Conservation (phyloP, 2,329 filamentous ascomycete genomes). For the Aspergillus brasiliensis region DNA sequence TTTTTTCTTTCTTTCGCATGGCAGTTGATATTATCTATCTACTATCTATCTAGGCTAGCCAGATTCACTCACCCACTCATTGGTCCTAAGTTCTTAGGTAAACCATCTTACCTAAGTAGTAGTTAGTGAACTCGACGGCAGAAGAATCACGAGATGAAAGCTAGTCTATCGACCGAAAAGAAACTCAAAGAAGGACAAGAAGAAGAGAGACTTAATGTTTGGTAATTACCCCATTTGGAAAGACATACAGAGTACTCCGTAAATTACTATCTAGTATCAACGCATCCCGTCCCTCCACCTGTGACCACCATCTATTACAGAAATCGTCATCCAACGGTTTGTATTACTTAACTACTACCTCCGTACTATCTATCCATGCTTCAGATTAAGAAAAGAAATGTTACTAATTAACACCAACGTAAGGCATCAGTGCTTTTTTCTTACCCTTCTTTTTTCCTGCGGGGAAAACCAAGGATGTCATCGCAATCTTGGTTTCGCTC, state of each 20-base stretch:
- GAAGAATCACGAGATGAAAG: too few species aligned
- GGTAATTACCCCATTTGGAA: background rate
- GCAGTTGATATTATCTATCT: background rate
- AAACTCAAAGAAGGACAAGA: too few species aligned
- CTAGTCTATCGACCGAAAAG: too few species aligned
- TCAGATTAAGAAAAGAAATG: background rate
- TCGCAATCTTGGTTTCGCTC: too few species aligned
- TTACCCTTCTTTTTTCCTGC: background rate
- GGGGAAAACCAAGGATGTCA: conserved; percentile 2
- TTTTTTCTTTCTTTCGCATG: background rate
- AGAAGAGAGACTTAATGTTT: background rate
- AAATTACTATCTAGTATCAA: too few species aligned
- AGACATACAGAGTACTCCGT: background rate
- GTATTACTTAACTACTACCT: background rate
- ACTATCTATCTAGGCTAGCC: background rate
- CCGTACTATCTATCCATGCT: background rate
- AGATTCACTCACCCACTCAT: too few species aligned
- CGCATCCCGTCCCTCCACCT: background rate
- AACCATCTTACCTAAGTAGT: background rate
- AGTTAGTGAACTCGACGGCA: too few species aligned
- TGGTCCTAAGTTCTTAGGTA: background rate
- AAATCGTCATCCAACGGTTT: background rate
- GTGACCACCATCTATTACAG: background rate
- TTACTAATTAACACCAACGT: conserved; percentile 9
- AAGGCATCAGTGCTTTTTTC: conserved; percentile 21